Base-by-base conservation (phyloP, 2,329 filamentous ascomycete genomes). In the Aspergillus eucalypticola region DNA sequence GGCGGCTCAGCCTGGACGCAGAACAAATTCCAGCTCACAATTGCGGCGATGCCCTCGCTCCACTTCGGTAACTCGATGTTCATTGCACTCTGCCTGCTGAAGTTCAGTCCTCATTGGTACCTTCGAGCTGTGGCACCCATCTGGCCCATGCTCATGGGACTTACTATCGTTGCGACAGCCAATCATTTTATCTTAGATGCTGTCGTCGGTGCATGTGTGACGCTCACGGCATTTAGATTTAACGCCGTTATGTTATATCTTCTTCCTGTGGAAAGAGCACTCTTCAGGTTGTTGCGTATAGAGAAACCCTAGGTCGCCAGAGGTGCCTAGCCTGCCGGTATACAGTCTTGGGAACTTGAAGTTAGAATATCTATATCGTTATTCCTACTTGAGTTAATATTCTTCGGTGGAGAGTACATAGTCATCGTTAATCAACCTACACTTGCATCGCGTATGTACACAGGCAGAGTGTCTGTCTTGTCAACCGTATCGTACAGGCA, bases 151-250 rank as follows among this genome's bases (percentile, higher is more conserved):
- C 68, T 73, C 8, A 82, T 82, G 79, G 66, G 61, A 3, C 38
- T 83, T 6, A 87, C 86, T 27, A 89, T 90, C 65, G 80, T 89
- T 19, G 84, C 87, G 5, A 89, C 87, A 0, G 87, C 87, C 44
- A 89, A 90, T 70, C 87, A 90, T 73, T 84, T 88, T 71, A 78
- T 90, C 54, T 82, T 90, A 3, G 88, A 90, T 69, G 86, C 87
- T 1, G 82, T 89, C 0, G 86, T 86, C 0, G 88, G 88, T 7
- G 84, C 84, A 3, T 61, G 59, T 25, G 67, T 71, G 23, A 60
- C 67, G 73, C 23, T 62, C 11, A 39, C 56, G 15, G 69, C 68
- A 21, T 70, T 64, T 13, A 41, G 54, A n/a, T 65, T 65, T 15
- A 71, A 72, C 54, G 8, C 56, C 23, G 58, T 52, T 15, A 67